Percentiles rank a stretch among this genome's conserved stretches.
These are phyloP conservation scores for Clohesyomyces aquaticus DNA, from an alignment of 495 filamentous ascomycete genomes.

Conservation along the genomic window DNA sequence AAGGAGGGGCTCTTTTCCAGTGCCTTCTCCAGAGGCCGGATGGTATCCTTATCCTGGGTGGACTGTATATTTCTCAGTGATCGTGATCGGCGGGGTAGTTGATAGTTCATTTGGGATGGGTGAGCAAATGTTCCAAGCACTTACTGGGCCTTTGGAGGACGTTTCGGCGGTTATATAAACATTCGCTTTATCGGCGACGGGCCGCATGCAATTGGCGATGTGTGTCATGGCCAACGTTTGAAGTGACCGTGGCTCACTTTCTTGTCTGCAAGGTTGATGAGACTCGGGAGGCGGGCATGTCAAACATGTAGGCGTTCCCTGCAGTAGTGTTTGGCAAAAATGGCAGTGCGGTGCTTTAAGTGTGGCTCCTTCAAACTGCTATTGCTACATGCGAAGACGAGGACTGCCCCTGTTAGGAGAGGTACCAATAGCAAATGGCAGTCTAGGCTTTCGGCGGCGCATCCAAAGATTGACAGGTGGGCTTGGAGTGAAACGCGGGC, in stretches of 20 bases:
- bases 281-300: constrained; percentile 43
- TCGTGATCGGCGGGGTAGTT: constrained; percentile 33
- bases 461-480: constrained; percentile 37
- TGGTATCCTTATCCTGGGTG: constrained; percentile 27
- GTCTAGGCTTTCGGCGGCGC: constrained; percentile 40
- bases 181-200: constrained; percentile 32
- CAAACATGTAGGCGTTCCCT: constrained; percentile 42
- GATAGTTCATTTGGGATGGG: constrained; percentile 31
- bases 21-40: constrained; percentile 10
- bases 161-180: constrained; percentile 42
- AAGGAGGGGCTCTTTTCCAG: constrained; percentile 31
- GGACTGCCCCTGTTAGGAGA: constrained; percentile 27
- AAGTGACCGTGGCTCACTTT: constrained; percentile 32
- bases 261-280: constrained; percentile 39
- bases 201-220: constrained; percentile 45
- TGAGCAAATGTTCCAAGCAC: constrained; percentile 15
- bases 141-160: constrained; percentile 31
- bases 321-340: constrained; percentile 38
- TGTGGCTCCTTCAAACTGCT: constrained; percentile 42
- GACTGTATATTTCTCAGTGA: constrained; percentile 39
- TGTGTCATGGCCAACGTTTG: constrained; percentile 42
- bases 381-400: constrained; percentile 40
- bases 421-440: constrained; percentile 39
- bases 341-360: constrained; percentile 40
- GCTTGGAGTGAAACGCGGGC: constrained; percentile 39